Percentiles rank a stretch among this genome's conserved stretches.
phyloP scores from a whole-genome alignment of 495 filamentous ascomycete species.

The Aspergillus bridgeri region DNA sequence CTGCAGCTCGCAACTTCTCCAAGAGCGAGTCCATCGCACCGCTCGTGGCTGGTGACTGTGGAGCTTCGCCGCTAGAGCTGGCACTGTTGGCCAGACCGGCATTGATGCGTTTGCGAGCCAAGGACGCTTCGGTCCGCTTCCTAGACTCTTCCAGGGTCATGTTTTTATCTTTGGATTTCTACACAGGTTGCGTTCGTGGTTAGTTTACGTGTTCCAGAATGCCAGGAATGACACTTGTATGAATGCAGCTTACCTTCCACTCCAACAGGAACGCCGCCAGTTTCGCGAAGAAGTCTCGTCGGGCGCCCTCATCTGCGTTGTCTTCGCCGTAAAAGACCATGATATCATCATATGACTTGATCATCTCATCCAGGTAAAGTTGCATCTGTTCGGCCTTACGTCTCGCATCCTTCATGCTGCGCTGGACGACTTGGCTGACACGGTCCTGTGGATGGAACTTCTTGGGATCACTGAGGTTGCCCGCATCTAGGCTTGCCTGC shows the following conservation, averaged over 20 bases:
- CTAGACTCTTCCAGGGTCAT: conserved; percentile 74
- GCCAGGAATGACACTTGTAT: not conserved
- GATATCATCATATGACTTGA: conserved; percentile 86
- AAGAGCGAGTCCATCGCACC: conserved; percentile 97
- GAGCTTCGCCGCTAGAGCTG: conserved; percentile 39
- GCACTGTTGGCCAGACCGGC: conserved; percentile 49
- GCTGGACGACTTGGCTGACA: conserved; percentile 84
- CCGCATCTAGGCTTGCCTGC: conserved; percentile 84
- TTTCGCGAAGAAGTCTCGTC: conserved; percentile 94
- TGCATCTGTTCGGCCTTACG: conserved; percentile 96
- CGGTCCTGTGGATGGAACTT: conserved; percentile 98
- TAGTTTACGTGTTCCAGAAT: not conserved
- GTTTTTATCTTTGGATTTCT: conserved; percentile 91
- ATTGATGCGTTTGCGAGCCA: conserved; percentile 84
- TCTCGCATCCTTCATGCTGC: conserved; percentile 93
- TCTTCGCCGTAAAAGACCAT: conserved; percentile 98
- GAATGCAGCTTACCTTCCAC: conserved; percentile 66
- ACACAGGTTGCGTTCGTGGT: conserved; percentile 2
- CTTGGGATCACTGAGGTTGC: conserved; percentile 93
- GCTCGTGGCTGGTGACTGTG: conserved; percentile 68
- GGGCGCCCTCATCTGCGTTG: conserved; percentile 84
- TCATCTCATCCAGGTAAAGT: conserved; percentile 91
- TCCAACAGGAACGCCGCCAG: conserved; percentile 86
- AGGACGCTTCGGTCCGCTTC: conserved; percentile 78
- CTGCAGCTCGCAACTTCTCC: conserved; percentile 90